Evolutionary conservation across 352 stramenopile genomes (phyloP).

Genomic region (Paralagenidium karlingii): DNA sequence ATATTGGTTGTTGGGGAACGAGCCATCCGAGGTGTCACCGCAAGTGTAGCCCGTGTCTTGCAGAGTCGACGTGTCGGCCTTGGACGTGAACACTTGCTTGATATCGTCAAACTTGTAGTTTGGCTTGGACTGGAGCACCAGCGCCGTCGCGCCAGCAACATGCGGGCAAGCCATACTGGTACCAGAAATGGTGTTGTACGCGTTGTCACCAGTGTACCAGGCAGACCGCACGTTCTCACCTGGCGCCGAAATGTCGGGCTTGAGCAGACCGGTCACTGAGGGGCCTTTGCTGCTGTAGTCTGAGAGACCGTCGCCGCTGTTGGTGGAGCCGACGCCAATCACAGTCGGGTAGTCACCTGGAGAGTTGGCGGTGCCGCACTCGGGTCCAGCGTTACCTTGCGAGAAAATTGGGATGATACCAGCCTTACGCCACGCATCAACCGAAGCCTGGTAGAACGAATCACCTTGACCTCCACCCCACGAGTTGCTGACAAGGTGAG

Average conservation of each 20-base stretch:
- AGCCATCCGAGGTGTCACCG: slow-evolving; percentile 12
- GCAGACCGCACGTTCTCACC: slow-evolving; percentile 10
- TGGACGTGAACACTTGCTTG: too few relatives aligned
- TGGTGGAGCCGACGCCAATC: slow-evolving; percentile 18
- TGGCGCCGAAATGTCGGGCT: slow-evolving; percentile 18
- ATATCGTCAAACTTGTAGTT: too few relatives aligned
- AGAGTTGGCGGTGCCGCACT: slow-evolving; percentile 11
- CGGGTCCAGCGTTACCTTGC: slow-evolving; percentile 15
- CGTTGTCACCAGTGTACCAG: slow-evolving; percentile 6
- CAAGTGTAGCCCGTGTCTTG: slow-evolving; percentile 9
- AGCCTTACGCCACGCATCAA: slow-evolving; percentile 14
- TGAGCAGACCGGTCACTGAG: slow-evolving; percentile 18
- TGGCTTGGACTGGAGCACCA: slow-evolving; percentile 12
- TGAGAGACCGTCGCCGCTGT: slow-evolving; percentile 7
- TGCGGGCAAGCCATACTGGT: slow-evolving; percentile 21
- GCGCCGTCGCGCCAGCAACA: slow-evolving; percentile 13
- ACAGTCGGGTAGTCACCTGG: slow-evolving; percentile 13
- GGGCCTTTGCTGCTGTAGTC: slow-evolving; percentile 18
- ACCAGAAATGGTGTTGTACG: slow-evolving; percentile 11
- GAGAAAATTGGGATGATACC: slow-evolving; percentile 23
- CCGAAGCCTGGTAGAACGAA: slow-evolving; percentile 9
- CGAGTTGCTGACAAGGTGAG: slow-evolving; percentile 22
- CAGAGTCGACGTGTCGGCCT: too few relatives aligned
- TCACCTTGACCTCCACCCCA: slow-evolving; percentile 11
- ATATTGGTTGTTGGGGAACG: slow-evolving; percentile 47